Percentiles rank a stretch among this genome's conserved stretches.
phyloP scores from a whole-genome alignment of 495 filamentous ascomycete species.

The Niebla homalea region DNA sequence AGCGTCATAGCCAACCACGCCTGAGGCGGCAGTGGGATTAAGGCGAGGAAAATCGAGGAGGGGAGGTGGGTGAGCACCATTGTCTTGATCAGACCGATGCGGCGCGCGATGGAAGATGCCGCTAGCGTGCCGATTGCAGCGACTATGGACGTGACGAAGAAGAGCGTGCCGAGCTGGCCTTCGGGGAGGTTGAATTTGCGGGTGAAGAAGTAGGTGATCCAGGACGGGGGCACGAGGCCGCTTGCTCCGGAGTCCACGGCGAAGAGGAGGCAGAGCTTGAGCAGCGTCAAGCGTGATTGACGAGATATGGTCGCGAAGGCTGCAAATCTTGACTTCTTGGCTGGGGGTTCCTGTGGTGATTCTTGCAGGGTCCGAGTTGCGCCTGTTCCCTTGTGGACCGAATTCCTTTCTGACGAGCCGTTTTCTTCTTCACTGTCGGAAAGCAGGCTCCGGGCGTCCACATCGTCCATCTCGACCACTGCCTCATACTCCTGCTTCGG shows the following conservation, averaged over 20 bases:
- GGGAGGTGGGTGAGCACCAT: constrained; percentile 84
- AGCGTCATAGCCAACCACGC: constrained; percentile 46
- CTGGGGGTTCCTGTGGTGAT: neutral
- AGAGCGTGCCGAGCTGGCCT: constrained; percentile 57
- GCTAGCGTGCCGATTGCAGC: constrained; percentile 56
- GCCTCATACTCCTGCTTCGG: constrained; percentile 15
- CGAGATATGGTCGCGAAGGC: constrained; percentile 39
- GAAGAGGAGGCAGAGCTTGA: constrained; percentile 62
- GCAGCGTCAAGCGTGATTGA: constrained; percentile 45
- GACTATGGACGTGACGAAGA: constrained; percentile 52
- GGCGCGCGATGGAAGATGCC: constrained; percentile 58
- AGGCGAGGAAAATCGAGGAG: constrained; percentile 54
- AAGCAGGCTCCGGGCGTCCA: constrained; percentile 12
- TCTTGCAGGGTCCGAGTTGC: too few species aligned
- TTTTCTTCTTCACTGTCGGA: constrained; percentile 13
- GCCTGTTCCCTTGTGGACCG: neutral
- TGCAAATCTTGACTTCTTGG: constrained; percentile 12
- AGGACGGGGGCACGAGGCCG: constrained; percentile 51
- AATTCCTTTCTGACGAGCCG: neutral
- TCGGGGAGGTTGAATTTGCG: constrained; percentile 58
- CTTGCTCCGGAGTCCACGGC: constrained; percentile 67
- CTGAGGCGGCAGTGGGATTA: constrained; percentile 49
- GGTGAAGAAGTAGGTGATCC: constrained; percentile 67
- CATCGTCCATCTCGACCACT: constrained; percentile 8
- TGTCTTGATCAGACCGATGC: constrained; percentile 68